A percentile compares a stretch with the other conserved stretches of the same genome.
These are phyloP conservation scores for Endoconidiophora laricicola DNA, from an alignment of 2,329 filamentous ascomycete species.

Conservation along the genomic window DNA sequence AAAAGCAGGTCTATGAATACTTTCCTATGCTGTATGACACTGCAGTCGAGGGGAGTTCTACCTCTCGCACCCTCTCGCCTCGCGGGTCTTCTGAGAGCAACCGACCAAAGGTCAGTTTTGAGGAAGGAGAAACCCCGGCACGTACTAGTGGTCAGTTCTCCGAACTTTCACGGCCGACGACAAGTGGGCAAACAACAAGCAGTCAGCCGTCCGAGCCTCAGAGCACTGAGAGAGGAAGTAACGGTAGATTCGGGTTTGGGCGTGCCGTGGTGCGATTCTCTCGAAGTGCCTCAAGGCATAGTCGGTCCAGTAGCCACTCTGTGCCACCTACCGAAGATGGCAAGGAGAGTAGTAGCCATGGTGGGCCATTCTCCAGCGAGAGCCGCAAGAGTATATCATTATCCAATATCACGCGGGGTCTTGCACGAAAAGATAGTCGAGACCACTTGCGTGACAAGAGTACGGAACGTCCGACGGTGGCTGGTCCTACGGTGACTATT, in stretches of 20 bases:
- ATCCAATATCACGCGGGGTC: constrained; percentile 7
- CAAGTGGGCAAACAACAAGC: constrained; percentile 3
- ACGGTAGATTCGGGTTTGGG: constrained; percentile 8
- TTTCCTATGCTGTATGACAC: constrained; percentile 8
- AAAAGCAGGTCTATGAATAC: neutral
- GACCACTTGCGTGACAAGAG: constrained; percentile 7
- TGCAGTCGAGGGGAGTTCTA: neutral
- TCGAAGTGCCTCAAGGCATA: constrained; percentile 11
- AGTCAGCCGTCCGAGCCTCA: neutral
- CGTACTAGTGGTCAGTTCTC: constrained; percentile 4
- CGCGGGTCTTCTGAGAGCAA: constrained; percentile 4
- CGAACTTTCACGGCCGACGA: neutral
- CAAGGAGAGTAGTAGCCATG: neutral
- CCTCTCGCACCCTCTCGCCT: constrained; percentile 1
- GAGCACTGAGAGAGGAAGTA: neutral
- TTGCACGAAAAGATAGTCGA: constrained; percentile 6
- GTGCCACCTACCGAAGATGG: neutral
- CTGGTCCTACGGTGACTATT: neutral
- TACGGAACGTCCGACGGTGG: neutral
- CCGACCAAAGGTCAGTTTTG: constrained; percentile 4
- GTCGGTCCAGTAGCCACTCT: constrained; percentile 12
- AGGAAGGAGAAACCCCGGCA: constrained; percentile 2
- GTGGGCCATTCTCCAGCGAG: constrained; percentile 1
- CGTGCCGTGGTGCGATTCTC: constrained; percentile 12
- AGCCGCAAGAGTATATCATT: constrained; percentile 12